Evolutionary conservation across 257 asterid species (phyloP), one percentile per base, ranked within the genome.

Genomic region (Echites panduratus): DNA sequence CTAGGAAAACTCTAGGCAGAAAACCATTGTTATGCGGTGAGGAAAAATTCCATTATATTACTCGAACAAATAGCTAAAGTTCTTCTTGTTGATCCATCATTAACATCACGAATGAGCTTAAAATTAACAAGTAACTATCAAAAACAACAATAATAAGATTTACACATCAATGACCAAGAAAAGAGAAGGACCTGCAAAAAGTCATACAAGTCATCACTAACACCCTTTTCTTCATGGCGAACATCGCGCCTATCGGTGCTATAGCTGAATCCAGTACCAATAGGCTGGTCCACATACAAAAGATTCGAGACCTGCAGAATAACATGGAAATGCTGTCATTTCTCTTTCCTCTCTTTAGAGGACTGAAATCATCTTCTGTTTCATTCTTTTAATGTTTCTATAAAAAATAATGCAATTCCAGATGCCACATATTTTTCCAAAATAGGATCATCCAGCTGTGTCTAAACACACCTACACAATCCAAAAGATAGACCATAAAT

Each of bases 191-290:
- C 99, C 99, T 92, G 98, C 52, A 92, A 38, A 75, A 95, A 95
- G 85, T 95, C 98, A 64, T 95, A 95, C 68, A 95, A 82, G 80
- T 95, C 98, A 78, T 92, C 83, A 81, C 98, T 89, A 79, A 95
- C 97, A 73, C 91, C 98, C 68, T 82, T 76, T 80, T 95, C 99
- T 62, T 85, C 70, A 77, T 92, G 97, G 74, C 97, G 93, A 73
- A 92, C 79, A 84, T 95, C 99, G 53, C 89, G 96, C 12, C 72
- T 84, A 78, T 95, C 95, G 70, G 94, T 76, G 77, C 88, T 92
- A 70, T 90, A 95, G 85, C 98, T 95, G 79, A 92, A 95, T 74
- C 99, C 99, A 79, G 99, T 95, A 71, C 99, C 99, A 80, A 82
- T 74, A 80, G 99, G 99, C 79, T 95, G 99, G 82, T 95, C 99